phyloP scores from a whole-genome alignment of 257 asterid species.

The Euphrasia confusa region DNA sequence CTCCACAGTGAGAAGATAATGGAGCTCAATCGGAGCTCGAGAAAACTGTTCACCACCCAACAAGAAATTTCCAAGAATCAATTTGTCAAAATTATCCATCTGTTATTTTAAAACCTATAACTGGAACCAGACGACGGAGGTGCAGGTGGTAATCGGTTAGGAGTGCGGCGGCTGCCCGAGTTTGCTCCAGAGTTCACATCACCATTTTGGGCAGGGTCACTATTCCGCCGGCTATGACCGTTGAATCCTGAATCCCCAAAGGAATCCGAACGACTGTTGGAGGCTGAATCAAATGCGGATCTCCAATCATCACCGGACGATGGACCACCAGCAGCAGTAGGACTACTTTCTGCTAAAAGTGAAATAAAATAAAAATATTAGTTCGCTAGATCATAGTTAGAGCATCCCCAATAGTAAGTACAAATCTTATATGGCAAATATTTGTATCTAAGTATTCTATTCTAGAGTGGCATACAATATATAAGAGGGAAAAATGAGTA shows the following conservation, averaged over 20 bases:
- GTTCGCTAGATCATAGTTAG: too few relatives aligned
- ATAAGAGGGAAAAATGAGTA: too few relatives aligned
- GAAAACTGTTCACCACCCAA: constrained; percentile 33
- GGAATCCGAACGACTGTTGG: constrained; percentile 55
- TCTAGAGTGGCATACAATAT: too few relatives aligned
- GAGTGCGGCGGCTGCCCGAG: constrained; percentile 82
- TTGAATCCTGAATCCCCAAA: constrained; percentile 53
- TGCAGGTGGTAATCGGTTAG: constrained; percentile 85
- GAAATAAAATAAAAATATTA: too few relatives aligned
- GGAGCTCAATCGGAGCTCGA: constrained; percentile 37
- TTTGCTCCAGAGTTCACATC: constrained; percentile 47
- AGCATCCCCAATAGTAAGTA: too few relatives aligned
- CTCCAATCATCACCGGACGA: constrained; percentile 92
- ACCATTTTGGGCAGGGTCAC: constrained; percentile 79
- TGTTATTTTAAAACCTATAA: constrained; percentile 56
- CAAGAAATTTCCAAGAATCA: constrained; percentile 51
- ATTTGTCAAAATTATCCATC: constrained; percentile 30
- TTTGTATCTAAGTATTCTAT: too few relatives aligned
- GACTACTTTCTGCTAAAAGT: constrained; percentile 65
- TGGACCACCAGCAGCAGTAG: constrained; percentile 58
- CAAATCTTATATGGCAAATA: too few relatives aligned
- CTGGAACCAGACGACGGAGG: constrained; percentile 81
- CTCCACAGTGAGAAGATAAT: constrained; percentile 40
- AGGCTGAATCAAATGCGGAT: constrained; percentile 88
- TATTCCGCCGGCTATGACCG: constrained; percentile 64